Percentiles rank a stretch among this genome's conserved stretches.
Evolutionary conservation across 768 basidiomycete species (phyloP).

Genomic region (Tulasnella sp.): DNA sequence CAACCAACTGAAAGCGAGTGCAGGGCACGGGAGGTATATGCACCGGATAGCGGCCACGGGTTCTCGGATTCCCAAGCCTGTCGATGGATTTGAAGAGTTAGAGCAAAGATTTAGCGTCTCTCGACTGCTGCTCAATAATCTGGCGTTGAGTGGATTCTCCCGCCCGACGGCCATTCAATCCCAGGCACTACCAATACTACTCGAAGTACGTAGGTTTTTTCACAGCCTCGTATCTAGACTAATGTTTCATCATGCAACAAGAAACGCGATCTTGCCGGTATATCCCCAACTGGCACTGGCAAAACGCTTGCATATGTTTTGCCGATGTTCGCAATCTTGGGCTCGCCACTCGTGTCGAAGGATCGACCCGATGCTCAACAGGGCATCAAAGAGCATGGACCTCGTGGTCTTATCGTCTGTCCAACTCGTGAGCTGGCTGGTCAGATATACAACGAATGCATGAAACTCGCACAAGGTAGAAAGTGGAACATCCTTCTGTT

Average conservation of each 20-base stretch:
- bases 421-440: conserved; percentile 94
- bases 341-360: conserved; percentile 39
- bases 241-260: conserved; percentile 21
- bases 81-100: conserved; percentile 49
- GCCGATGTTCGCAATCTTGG: conserved; percentile 57
- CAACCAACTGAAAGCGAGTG: too few relatives aligned
- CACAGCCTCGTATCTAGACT: not conserved
- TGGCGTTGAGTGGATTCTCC: conserved; percentile 46
- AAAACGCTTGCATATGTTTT: conserved; percentile 91
- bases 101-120: conserved; percentile 46
- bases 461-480: conserved; percentile 66
- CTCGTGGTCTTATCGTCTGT: conserved; percentile 69
- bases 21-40: conserved; percentile 19
- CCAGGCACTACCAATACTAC: conserved; percentile 63
- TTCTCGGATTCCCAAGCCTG: conserved; percentile 47
- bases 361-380: conserved; percentile 23
- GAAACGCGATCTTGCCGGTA: conserved; percentile 80
- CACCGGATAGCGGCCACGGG: conserved; percentile 74
- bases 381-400: conserved; percentile 34
- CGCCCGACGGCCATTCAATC: conserved; percentile 75
- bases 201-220: conserved; percentile 41
- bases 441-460: conserved; percentile 86
- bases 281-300: conserved; percentile 95
- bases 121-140: conserved; percentile 51
- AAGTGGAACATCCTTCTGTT: conserved; percentile 77